Evolutionary conservation across 23 red algal genomes (phyloP).

Genomic region (Agarophyton chilense): DNA sequence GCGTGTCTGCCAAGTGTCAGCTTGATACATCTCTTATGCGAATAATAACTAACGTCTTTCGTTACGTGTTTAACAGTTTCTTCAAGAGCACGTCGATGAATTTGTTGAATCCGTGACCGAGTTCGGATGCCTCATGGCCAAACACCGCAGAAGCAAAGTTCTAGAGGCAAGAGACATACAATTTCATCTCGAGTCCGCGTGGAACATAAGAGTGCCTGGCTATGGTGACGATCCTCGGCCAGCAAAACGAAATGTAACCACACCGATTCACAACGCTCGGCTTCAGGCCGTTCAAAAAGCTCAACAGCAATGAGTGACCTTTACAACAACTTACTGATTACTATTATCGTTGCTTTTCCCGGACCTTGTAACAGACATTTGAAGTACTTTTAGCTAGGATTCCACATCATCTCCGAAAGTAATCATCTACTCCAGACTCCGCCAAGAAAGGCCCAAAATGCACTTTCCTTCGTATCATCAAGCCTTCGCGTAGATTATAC

Average conservation of each 20-base stretch:
- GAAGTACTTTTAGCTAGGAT: background rate
- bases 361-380: too few relatives aligned
- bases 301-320: constrained; percentile 33
- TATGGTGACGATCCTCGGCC: constrained; percentile 87
- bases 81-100: constrained; percentile 97
- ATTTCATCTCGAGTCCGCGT: constrained; percentile 72
- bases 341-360: background rate
- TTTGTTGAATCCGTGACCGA: constrained; percentile 89
- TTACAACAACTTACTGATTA: background rate
- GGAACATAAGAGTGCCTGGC: constrained; percentile 81
- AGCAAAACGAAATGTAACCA: constrained; percentile 43
- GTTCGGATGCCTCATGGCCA: constrained; percentile 84
- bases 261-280: constrained; percentile 47
- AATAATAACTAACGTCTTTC: background rate
- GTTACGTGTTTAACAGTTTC: constrained; percentile 34
- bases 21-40: background rate
- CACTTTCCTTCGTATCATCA: too few relatives aligned
- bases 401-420: background rate
- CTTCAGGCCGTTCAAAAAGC: constrained; percentile 50
- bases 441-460: too few relatives aligned
- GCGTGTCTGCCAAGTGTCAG: background rate
- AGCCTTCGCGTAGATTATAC: too few relatives aligned
- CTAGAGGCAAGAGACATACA: constrained; percentile 92
- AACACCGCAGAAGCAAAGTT: constrained; percentile 79
- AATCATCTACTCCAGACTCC: too few relatives aligned